These are phyloP conservation scores for Ustilago trichophora DNA, from an alignment of 1,284 basidiomycete species.

Conservation along the genomic window DNA sequence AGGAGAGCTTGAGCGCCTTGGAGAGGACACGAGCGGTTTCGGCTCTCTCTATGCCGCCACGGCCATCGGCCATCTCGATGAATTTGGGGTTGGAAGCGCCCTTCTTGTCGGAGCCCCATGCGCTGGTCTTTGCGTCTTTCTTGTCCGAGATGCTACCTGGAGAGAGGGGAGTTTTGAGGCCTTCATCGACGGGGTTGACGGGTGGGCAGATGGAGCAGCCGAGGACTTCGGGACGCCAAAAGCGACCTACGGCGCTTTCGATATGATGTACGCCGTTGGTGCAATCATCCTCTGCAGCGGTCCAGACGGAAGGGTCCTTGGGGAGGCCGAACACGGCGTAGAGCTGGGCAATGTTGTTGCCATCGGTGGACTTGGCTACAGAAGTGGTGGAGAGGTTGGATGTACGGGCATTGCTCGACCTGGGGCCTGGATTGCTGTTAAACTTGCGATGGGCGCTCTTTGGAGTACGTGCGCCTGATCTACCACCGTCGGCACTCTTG, in stretches of 20 bases:
- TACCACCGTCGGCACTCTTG: constrained; percentile 19
- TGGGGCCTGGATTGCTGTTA: constrained; percentile 17
- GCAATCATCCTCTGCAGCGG: constrained; percentile 86
- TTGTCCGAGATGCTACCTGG: constrained; percentile 14
- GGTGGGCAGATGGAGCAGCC: constrained; percentile 69
- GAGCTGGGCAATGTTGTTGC: constrained; percentile 68
- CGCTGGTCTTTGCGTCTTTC: constrained; percentile 29
- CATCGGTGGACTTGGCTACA: constrained; percentile 38
- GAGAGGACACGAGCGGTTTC: constrained; percentile 58
- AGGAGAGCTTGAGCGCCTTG: constrained; percentile 73
- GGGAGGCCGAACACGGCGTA: constrained; percentile 70
- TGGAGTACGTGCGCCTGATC: constrained; percentile 23
- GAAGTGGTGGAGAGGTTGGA: constrained; percentile 24
- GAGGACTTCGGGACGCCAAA: constrained; percentile 89
- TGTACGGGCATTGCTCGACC: constrained; percentile 5
- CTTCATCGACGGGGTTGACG: constrained; percentile 28
- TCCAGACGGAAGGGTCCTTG: constrained; percentile 74
- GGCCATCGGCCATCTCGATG: constrained; percentile 62
- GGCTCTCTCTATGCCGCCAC: constrained; percentile 56
- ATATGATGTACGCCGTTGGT: constrained; percentile 83
- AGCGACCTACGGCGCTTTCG: constrained; percentile 86
- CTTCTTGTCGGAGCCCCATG: constrained; percentile 52
- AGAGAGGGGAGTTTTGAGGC: constrained; percentile 16
- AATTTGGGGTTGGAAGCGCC: constrained; percentile 57
- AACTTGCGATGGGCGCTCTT: constrained; percentile 17